A percentile compares a stretch with the other conserved stretches of the same genome.
These are phyloP conservation scores for Xanthoconium separans DNA, from an alignment of 1,284 basidiomycete genomes.

Conservation along the genomic window DNA sequence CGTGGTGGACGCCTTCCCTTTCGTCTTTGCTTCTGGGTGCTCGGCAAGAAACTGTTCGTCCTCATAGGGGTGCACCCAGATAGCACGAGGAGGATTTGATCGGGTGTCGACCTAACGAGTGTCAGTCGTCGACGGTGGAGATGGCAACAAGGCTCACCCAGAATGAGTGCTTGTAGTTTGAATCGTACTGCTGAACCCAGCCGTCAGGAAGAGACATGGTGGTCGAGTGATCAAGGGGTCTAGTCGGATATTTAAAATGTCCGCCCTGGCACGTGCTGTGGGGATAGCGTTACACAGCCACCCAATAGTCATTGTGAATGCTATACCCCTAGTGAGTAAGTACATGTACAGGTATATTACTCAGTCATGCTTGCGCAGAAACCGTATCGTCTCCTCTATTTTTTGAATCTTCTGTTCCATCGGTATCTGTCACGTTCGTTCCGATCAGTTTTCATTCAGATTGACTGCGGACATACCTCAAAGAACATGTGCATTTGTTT, in stretches of 20 bases:
- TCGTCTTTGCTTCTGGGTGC: slow-evolving; percentile 50
- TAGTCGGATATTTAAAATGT: no score
- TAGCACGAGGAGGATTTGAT: slow-evolving; percentile 61
- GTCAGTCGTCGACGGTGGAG: not conserved
- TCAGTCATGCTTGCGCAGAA: slow-evolving; percentile 18
- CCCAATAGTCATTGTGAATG: not conserved
- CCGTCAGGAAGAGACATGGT: slow-evolving; percentile 53
- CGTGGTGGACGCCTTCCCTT: slow-evolving; percentile 26
- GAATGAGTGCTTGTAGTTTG: slow-evolving; percentile 25
- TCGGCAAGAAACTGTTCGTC: slow-evolving; percentile 59
- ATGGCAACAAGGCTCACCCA: slow-evolving; percentile 34
- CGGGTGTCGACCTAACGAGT: slow-evolving; percentile 58
- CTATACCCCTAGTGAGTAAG: no score
- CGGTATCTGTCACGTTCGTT: slow-evolving; percentile 42
- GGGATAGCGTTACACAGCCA: slow-evolving; percentile 7
- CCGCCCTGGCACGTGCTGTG: slow-evolving; percentile 18
- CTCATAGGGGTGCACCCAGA: slow-evolving; percentile 71
- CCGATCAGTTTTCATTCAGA: not conserved
- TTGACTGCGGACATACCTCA: slow-evolving; percentile 37
- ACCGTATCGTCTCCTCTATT: slow-evolving; percentile 34
- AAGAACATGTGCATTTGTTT: slow-evolving; percentile 50
- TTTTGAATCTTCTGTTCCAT: slow-evolving; percentile 48
- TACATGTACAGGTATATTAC: no score
- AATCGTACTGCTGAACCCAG: slow-evolving; percentile 59
- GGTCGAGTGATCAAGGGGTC: not conserved